Conservation (phyloP, 257 asterid species). For the Solanum raphanifolium region DNA sequence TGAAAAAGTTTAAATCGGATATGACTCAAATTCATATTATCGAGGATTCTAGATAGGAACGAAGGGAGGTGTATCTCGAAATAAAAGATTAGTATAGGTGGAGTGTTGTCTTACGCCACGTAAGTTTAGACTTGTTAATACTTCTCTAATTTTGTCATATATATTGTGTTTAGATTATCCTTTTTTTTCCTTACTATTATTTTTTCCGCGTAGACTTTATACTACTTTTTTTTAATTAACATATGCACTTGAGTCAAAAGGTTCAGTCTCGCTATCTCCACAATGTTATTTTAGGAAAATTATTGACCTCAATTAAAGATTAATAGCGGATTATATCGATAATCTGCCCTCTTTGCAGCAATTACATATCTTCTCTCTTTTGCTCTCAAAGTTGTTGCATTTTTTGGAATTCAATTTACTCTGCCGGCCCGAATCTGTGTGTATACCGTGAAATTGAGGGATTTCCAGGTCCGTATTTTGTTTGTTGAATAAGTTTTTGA, state of each 20-base stretch:
- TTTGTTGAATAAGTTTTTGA: not conserved
- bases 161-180: too few relatives aligned
- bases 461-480: not conserved
- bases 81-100: too few relatives aligned
- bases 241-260: too few relatives aligned
- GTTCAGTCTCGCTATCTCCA: rapidly evolving
- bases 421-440: not conserved
- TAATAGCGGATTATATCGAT: not conserved
- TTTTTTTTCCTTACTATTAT: too few relatives aligned
- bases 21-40: too few relatives aligned
- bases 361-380: not conserved
- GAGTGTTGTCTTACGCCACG: too few relatives aligned
- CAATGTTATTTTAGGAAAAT: too few relatives aligned
- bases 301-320: not conserved
- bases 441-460: not conserved
- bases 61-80: too few relatives aligned
- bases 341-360: not conserved
- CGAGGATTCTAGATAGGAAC: rapidly evolving
- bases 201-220: too few relatives aligned
- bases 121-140: too few relatives aligned
- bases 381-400: not conserved
- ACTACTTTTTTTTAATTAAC: too few relatives aligned
- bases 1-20: rapidly evolving
- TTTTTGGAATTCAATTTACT: not conserved
- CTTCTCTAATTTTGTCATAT: too few relatives aligned